Evolutionary conservation across 1,284 basidiomycete species (phyloP).

Genomic region (Melampsora allii-populina): DNA sequence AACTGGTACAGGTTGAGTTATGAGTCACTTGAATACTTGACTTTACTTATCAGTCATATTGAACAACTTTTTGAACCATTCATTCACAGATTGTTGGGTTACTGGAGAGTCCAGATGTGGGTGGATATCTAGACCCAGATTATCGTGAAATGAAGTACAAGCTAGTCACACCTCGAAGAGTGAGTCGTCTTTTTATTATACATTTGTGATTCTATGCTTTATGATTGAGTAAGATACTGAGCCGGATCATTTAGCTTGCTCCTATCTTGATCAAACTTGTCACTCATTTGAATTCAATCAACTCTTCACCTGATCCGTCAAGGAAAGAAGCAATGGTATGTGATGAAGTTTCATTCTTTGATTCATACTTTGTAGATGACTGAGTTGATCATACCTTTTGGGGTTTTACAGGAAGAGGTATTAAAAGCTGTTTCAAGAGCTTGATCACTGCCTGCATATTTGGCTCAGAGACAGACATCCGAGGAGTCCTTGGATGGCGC

Average conservation of each 20-base stretch:
- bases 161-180: conserved; percentile 12
- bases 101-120: conserved; percentile 14
- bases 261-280: conserved; percentile 1
- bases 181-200: background rate
- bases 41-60: background rate
- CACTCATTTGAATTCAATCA: background rate
- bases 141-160: conserved; percentile 25
- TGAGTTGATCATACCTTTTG: background rate
- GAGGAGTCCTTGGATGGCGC: too few species aligned
- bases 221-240: background rate
- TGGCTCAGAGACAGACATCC: too few species aligned
- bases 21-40: background rate
- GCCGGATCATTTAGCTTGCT: background rate
- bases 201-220: background rate
- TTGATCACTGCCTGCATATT: too few species aligned
- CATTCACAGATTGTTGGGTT: conserved; percentile 16
- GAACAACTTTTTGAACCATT: background rate
- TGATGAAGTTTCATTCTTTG: background rate
- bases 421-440: background rate
- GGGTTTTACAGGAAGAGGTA: background rate
- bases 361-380: background rate
- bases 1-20: conserved; percentile 14
- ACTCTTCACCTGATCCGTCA: background rate
- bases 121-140: conserved; percentile 14
- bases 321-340: conserved; percentile 7